Conservation (phyloP, 768 basidiomycete genomes). For the Pilatotrama ljubarskyi region DNA sequence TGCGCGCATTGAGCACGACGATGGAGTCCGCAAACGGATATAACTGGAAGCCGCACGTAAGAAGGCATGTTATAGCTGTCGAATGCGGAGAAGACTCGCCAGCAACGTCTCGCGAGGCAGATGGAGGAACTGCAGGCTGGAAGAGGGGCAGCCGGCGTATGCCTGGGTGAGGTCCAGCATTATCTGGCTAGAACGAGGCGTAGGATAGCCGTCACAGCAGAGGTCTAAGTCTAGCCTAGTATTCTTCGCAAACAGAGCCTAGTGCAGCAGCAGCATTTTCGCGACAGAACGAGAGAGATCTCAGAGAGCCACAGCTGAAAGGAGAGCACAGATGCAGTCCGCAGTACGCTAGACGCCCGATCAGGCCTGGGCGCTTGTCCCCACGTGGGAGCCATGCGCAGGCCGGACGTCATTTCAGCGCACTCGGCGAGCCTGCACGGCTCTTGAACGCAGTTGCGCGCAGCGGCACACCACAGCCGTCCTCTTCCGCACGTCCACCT, state of each 20-base stretch:
- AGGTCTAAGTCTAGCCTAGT: background rate
- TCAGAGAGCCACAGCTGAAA: background rate
- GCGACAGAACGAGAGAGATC: background rate
- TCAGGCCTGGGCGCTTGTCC: background rate
- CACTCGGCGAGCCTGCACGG: background rate
- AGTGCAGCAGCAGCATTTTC: constrained; percentile 5
- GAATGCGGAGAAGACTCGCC: constrained; percentile 42
- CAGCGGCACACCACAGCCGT: constrained; percentile 9
- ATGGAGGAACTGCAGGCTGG: constrained; percentile 55
- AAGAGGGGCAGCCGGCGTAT: constrained; percentile 53
- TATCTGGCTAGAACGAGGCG: background rate
- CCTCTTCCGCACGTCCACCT: constrained; percentile 2
- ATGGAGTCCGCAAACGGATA: constrained; percentile 73
- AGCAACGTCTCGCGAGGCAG: constrained; percentile 57
- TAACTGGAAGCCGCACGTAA: constrained; percentile 43
- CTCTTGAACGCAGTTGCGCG: constrained; percentile 7
- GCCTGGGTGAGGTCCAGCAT: constrained; percentile 52
- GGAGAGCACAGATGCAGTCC: background rate
- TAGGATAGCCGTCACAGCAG: background rate
- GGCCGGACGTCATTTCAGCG: constrained; percentile 15
- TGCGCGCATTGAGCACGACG: constrained; percentile 70
- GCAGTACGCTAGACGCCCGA: constrained; percentile 2
- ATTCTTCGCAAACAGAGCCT: background rate
- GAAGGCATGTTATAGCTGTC: background rate
- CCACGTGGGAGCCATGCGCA: constrained; percentile 14